Conservation (phyloP, 257 asterid species). For the Solanum pinnatisectum region DNA sequence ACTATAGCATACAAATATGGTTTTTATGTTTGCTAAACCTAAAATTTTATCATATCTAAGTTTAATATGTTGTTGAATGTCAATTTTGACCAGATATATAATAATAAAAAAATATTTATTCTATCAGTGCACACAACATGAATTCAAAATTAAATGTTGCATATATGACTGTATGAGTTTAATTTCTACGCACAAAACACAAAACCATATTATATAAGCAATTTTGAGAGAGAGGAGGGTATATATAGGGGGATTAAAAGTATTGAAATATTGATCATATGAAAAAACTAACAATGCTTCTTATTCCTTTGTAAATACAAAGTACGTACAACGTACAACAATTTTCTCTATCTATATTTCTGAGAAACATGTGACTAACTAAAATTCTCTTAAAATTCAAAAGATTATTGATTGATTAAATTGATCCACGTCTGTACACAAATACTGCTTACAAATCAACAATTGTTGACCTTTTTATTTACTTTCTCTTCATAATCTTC, state of each 20-base stretch:
- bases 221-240: not conserved
- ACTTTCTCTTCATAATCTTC: not conserved
- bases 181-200: not conserved
- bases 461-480: not conserved
- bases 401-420: not conserved
- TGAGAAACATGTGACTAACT: not conserved
- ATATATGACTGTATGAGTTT: no score
- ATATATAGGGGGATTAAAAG: not conserved
- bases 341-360: not conserved
- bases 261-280: not conserved
- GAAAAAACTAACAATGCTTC: not conserved
- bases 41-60: not conserved
- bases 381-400: not conserved
- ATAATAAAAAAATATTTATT: no score
- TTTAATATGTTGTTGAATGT: not conserved
- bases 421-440: not conserved
- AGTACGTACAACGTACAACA: not conserved
- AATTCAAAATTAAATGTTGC: no score
- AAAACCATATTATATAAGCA: not conserved
- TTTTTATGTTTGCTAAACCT: no score
- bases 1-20: no score
- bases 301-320: not conserved
- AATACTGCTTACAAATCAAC: conserved; percentile 2
- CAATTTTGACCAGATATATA: not conserved
- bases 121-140: not conserved